Evolutionary conservation across 768 basidiomycete genomes (phyloP).

Genomic region (Boletus tylopilopsis): DNA sequence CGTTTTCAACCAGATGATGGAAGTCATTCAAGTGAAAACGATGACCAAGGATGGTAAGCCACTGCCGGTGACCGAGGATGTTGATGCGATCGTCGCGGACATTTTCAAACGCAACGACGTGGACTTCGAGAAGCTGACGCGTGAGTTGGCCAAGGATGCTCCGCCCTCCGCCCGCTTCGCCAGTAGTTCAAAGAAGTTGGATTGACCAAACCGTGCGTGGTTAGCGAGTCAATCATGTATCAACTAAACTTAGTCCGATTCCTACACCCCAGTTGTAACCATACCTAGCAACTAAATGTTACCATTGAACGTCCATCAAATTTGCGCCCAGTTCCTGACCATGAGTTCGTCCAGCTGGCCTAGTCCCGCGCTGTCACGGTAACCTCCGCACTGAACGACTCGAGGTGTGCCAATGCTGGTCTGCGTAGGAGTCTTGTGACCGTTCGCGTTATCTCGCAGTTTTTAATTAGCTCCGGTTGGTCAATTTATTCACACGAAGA

Average conservation of each 20-base stretch:
- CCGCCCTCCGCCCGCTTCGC: conserved; percentile 22
- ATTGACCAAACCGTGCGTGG: conserved; percentile 14
- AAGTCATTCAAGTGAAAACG: conserved; percentile 31
- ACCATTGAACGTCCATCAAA: background rate
- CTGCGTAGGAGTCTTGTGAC: conserved; percentile 4
- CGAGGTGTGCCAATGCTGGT: background rate
- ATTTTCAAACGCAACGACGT: conserved; percentile 30
- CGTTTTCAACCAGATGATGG: conserved; percentile 32
- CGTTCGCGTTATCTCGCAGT: conserved; percentile 3
- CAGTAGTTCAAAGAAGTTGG: conserved; percentile 26
- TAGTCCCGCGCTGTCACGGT: no score
- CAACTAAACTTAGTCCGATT: background rate
- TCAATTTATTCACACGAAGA: conserved; percentile 10
- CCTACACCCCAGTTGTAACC: background rate
- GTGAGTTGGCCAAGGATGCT: conserved; percentile 18
- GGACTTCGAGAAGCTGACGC: conserved; percentile 29
- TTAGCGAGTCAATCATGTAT: background rate
- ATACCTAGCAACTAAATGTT: background rate
- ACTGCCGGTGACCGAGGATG: conserved; percentile 28
- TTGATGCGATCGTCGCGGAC: conserved; percentile 29
- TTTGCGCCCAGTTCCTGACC: no score
- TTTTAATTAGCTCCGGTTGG: background rate
- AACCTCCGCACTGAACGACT: no score
- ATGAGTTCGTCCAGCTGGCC: no score
- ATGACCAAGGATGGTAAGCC: conserved; percentile 21